Conservation (phyloP, 805 yeast genomes). For the Blastobotrys muscicola region DNA sequence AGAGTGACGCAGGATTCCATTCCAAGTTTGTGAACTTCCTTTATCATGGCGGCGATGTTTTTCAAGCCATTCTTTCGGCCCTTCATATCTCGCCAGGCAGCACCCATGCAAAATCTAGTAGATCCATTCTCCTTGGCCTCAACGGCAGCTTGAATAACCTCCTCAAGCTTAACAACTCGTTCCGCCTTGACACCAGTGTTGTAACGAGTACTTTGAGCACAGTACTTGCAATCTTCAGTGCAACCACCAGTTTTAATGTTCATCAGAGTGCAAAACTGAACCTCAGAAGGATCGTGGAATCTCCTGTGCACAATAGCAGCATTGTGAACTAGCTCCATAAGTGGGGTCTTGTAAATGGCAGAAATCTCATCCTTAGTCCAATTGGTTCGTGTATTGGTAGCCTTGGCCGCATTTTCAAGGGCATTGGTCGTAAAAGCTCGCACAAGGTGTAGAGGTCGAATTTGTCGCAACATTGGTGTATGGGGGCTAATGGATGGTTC, state of each 20-base stretch:
- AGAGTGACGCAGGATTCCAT: conserved; percentile 75
- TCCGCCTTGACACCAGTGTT: conserved; percentile 66
- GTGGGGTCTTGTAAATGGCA: conserved; percentile 55
- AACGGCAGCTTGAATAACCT: conserved; percentile 54
- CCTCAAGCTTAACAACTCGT: conserved; percentile 48
- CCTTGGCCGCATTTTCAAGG: conserved; percentile 1
- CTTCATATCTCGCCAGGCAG: conserved; percentile 81
- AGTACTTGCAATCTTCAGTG: conserved; percentile 72
- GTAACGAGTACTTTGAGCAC: conserved; percentile 65
- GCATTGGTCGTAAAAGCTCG: background rate
- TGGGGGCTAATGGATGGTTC: too few relatives aligned
- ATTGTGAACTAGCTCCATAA: conserved; percentile 47
- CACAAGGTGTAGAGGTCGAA: too few relatives aligned
- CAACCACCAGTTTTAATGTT: conserved; percentile 76
- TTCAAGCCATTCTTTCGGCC: conserved; percentile 63
- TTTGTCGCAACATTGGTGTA: too few relatives aligned
- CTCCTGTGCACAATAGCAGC: conserved; percentile 60
- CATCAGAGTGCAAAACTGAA: conserved; percentile 67
- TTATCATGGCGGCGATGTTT: conserved; percentile 56
- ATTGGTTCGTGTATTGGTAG: conserved; percentile 7
- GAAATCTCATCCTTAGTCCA: conserved; percentile 58
- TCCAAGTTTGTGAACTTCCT: conserved; percentile 50
- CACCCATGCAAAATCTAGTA: conserved; percentile 77
- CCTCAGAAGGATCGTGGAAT: conserved; percentile 57
- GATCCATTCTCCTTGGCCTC: conserved; percentile 62